Conservation (phyloP, 176 grass and related monocot genomes). For the Chrysopogon serrulatus region DNA sequence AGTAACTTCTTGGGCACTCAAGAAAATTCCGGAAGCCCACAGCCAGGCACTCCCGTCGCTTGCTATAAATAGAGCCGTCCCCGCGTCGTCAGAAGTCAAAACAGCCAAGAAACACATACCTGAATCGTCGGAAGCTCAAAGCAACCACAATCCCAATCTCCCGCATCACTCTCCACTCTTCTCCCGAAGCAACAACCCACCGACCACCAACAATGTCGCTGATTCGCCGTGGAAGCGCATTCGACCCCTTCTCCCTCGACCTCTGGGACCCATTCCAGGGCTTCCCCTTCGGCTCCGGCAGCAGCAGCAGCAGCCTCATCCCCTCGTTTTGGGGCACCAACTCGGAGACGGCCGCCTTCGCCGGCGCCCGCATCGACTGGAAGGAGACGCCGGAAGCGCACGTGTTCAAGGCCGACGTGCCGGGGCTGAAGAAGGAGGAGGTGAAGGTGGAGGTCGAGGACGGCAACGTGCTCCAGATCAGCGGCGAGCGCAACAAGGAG, state of each 20-base stretch:
- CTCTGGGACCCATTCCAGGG: conserved; percentile 47
- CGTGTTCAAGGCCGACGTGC: conserved; percentile 65
- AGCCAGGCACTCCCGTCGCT: background rate
- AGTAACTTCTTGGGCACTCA: background rate
- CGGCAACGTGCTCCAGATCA: conserved; percentile 55
- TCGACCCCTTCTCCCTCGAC: conserved; percentile 75
- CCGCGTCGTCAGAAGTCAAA: background rate
- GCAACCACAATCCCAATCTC: background rate
- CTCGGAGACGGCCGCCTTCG: conserved; percentile 36
- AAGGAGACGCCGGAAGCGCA: conserved; percentile 58
- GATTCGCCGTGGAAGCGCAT: conserved; percentile 54
- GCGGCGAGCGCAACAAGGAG: conserved; percentile 51
- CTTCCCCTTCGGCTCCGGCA: conserved; percentile 43
- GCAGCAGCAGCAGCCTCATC: conserved; percentile 32
- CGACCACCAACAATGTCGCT: conserved; percentile 41
- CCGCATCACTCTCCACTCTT: background rate
- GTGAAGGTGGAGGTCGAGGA: conserved; percentile 64
- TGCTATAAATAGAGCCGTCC: background rate
- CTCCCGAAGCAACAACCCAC: background rate
- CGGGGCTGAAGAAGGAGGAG: conserved; percentile 64
- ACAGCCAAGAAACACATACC: background rate
- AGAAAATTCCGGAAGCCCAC: background rate
- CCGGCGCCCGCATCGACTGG: conserved; percentile 48
- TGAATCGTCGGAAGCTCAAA: background rate
- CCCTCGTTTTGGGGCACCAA: conserved; percentile 13